Evolutionary conservation across 139 green algal genomes (phyloP).

Genomic region (Coelastrella sp.): DNA sequence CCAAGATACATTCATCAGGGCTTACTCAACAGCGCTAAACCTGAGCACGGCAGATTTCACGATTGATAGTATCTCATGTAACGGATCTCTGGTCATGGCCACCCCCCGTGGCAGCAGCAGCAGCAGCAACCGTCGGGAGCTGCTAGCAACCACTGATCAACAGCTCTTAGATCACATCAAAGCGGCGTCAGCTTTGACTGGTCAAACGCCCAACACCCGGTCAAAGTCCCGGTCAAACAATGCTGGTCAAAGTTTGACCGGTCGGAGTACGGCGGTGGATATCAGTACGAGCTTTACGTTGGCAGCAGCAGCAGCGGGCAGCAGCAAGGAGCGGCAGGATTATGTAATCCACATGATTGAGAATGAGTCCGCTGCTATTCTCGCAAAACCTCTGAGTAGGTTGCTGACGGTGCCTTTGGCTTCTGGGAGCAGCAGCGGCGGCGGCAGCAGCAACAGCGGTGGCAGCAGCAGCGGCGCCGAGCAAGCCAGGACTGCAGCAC

Average conservation of each 20-base stretch:
- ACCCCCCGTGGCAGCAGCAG: not conserved
- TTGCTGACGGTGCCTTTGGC: constrained; percentile 57
- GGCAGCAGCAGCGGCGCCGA: not conserved
- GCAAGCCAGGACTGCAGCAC: not conserved
- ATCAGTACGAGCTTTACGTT: not conserved
- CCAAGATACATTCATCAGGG: not conserved
- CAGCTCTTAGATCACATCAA: not conserved
- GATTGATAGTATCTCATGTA: not conserved
- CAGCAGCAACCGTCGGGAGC: not conserved
- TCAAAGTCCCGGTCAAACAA: not conserved
- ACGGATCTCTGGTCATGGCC: not conserved
- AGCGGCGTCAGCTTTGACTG: not conserved
- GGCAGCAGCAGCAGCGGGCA: not conserved
- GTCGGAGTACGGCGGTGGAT: not conserved
- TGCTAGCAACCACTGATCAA: not conserved
- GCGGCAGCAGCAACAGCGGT: not conserved
- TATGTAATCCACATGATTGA: not conserved
- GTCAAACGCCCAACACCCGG: not conserved
- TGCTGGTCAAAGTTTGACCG: not conserved
- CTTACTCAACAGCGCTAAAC: not conserved
- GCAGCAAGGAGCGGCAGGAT: not conserved
- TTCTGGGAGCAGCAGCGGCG: constrained; percentile 24
- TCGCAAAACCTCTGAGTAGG: constrained; percentile 18
- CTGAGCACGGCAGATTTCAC: not conserved
- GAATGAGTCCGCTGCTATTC: not conserved